A percentile compares a stretch with the other conserved stretches of the same genome.
These are phyloP conservation scores for Lagenaria siceraria DNA, from an alignment of 306 rosid genomes.

Conservation along the genomic window DNA sequence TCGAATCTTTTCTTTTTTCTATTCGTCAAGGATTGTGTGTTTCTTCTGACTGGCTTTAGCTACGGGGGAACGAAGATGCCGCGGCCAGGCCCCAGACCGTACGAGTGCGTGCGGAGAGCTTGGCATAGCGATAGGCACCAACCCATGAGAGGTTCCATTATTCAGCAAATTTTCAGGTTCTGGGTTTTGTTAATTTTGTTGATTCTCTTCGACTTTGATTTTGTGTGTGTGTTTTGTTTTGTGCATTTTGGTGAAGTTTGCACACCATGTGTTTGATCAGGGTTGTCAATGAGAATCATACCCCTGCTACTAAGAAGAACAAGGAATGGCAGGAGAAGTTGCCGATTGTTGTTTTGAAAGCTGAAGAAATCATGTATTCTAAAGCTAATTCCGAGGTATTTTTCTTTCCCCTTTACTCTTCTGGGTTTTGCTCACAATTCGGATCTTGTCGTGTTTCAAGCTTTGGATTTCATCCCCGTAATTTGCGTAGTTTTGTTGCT, in stretches of 20 bases:
- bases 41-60: neutral
- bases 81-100: constrained; percentile 98
- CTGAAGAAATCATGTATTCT: constrained; percentile 98
- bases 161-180: constrained; percentile 96
- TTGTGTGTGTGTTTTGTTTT: neutral
- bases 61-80: constrained; percentile 53
- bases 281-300: constrained; percentile 67
- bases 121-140: constrained; percentile 99
- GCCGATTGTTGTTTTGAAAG: constrained; percentile 77
- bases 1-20: constrained; percentile 15
- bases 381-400: constrained; percentile 95
- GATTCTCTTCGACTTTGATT: neutral
- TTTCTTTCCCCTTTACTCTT: constrained; percentile 8
- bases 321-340: constrained; percentile 95
- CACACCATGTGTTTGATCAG: constrained; percentile 78
- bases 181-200: constrained; percentile 21
- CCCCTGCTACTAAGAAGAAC: constrained; percentile 65
- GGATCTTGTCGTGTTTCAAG: constrained; percentile 3
- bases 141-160: constrained; percentile 79
- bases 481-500: constrained; percentile 23
- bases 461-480: constrained; percentile 2
- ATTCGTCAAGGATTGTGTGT: neutral
- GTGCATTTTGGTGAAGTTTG: constrained; percentile 37
- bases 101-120: constrained; percentile 94
- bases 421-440: constrained; percentile 11